Evolutionary conservation across 1,139 yeast species (phyloP).

Genomic region (Hansenula anomala): DNA sequence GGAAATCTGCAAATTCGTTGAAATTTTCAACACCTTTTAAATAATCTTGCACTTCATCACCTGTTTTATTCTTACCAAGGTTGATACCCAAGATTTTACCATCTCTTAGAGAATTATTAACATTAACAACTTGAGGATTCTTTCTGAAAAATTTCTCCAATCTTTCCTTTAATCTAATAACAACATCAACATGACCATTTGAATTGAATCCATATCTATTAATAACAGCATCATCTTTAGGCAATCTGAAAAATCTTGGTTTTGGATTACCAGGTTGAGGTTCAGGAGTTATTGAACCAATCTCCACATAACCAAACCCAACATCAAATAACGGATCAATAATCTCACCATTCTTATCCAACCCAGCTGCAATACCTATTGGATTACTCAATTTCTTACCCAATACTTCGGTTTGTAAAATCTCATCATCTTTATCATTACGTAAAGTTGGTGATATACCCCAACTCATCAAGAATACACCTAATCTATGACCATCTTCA

Average conservation of each 20-base stretch:
- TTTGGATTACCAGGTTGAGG: constrained; percentile 93
- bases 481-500: constrained; percentile 78
- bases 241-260: constrained; percentile 86
- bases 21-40: constrained; percentile 76
- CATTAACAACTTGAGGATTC: constrained; percentile 20
- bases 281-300: constrained; percentile 89
- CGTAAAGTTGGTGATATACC: constrained; percentile 63
- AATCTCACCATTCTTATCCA: constrained; percentile 94
- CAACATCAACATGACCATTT: constrained; percentile 74
- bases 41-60: constrained; percentile 86
- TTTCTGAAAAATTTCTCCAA: constrained; percentile 35
- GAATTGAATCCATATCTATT: constrained; percentile 95
- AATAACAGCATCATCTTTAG: constrained; percentile 83
- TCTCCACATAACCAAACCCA: constrained; percentile 89
- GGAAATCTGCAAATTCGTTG: constrained; percentile 82
- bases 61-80: constrained; percentile 86
- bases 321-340: constrained; percentile 71
- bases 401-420: constrained; percentile 57
- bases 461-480: constrained; percentile 62
- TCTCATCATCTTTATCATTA: constrained; percentile 49
- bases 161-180: constrained; percentile 60
- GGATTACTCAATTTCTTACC: constrained; percentile 67
- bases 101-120: constrained; percentile 52
- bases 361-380: constrained; percentile 92
- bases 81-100: constrained; percentile 75